A percentile compares a stretch with the other conserved stretches of the same genome.
phyloP scores from a whole-genome alignment of 2,329 filamentous ascomycete species.

The Aspergillus carbonarius region DNA sequence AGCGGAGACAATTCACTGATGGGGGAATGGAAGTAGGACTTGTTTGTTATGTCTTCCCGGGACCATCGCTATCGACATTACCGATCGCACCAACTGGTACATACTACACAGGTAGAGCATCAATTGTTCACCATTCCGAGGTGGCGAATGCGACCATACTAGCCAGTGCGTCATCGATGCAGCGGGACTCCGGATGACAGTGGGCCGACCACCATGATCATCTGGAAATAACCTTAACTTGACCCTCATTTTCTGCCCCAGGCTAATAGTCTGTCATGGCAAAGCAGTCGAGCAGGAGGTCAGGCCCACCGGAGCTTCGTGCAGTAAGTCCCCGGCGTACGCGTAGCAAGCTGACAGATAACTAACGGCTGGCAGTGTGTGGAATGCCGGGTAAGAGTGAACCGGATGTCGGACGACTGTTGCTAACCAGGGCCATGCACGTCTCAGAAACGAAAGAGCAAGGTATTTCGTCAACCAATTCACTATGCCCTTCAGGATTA shows the following conservation, averaged over 20 bases:
- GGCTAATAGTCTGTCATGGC: background rate
- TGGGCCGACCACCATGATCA: background rate
- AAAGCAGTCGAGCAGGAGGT: background rate
- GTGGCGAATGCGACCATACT: too few species aligned
- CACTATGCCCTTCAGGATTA: background rate
- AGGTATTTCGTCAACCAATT: background rate
- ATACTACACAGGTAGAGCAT: background rate
- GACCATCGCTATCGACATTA: too few species aligned
- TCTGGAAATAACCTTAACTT: background rate
- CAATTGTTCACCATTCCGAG: background rate
- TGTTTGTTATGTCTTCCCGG: too few species aligned
- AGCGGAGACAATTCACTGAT: too few species aligned
- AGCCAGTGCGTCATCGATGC: background rate
- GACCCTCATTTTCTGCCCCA: background rate
- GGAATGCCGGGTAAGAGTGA: conserved; percentile 13
- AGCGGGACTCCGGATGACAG: background rate
- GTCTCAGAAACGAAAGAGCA: conserved; percentile 14
- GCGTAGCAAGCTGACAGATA: conserved; percentile 13
- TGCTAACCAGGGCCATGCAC: background rate
- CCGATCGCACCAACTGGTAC: too few species aligned
- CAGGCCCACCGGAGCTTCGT: background rate
- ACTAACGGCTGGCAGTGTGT: conserved; percentile 7
- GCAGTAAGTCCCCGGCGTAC: conserved; percentile 30
- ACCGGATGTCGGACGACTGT: background rate
- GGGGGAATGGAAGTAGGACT: too few species aligned